Percentiles rank a stretch among this genome's conserved stretches.
phyloP scores from a whole-genome alignment of 2,329 filamentous ascomycete genomes.

The Microcera coccophila region DNA sequence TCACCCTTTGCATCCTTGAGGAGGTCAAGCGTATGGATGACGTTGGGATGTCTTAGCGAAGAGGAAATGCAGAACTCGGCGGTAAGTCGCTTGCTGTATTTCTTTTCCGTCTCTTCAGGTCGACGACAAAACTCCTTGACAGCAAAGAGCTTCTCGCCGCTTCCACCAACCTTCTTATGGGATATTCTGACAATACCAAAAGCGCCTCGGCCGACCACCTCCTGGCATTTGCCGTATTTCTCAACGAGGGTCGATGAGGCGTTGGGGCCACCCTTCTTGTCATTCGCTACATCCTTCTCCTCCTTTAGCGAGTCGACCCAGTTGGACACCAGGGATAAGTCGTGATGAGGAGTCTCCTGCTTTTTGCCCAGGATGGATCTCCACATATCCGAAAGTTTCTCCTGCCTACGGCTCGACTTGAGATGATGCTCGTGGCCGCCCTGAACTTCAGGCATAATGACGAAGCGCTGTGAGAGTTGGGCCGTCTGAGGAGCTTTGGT shows the following conservation, averaged over 20 bases:
- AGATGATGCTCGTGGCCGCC: slow-evolving; percentile 84
- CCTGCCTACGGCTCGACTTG: slow-evolving; percentile 84
- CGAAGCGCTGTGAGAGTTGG: slow-evolving; percentile 49
- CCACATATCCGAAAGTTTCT: slow-evolving; percentile 91
- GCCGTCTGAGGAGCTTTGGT: slow-evolving; percentile 29
- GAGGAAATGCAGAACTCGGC: slow-evolving; percentile 99
- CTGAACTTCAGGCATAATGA: slow-evolving; percentile 47
- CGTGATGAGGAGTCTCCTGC: slow-evolving; percentile 68
- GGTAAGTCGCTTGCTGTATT: slow-evolving; percentile 95
- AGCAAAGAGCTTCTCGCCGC: slow-evolving; percentile 85
- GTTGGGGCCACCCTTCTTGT: slow-evolving; percentile 73
- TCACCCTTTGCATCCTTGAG: slow-evolving; percentile 95
- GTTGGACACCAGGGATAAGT: slow-evolving; percentile 86
- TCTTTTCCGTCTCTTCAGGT: slow-evolving; percentile 91
- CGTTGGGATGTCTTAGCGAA: slow-evolving; percentile 91
- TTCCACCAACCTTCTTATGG: slow-evolving; percentile 84
- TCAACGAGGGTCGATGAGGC: slow-evolving; percentile 74
- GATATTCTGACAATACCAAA: slow-evolving; percentile 98
- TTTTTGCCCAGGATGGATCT: slow-evolving; percentile 82
- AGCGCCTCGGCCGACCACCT: slow-evolving; percentile 90
- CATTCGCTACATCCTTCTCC: slow-evolving; percentile 79
- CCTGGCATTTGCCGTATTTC: slow-evolving; percentile 98
- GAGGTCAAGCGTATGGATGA: slow-evolving; percentile 95
- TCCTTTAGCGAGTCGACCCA: slow-evolving; percentile 93
- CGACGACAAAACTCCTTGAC: slow-evolving; percentile 97